Base-by-base conservation (phyloP, 2,329 filamentous ascomycete species). In the Albifimbria verrucaria region DNA sequence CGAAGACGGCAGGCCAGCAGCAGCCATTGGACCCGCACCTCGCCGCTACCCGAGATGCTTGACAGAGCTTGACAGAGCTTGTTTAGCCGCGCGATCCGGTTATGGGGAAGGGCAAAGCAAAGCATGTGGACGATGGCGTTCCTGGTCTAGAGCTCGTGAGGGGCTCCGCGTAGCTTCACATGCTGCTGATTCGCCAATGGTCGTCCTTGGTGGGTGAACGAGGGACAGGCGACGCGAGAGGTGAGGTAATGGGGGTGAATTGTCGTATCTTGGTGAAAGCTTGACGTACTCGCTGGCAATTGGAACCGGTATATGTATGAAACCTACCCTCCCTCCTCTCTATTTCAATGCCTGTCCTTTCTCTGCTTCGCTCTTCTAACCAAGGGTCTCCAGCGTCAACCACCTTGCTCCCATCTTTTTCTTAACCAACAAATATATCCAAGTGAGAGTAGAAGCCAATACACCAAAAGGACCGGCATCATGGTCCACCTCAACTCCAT, bases 401-500 rank as follows among this genome's bases (percentile, higher is more conserved):
- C 32, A 12, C 32, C 5, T 17, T 39, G 12, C 5, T 39, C 32
- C 5, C 18, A 6, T 39, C 18, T 39, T 12, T 12, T 39, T 12
- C 32, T 39, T 39, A n/a, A n/a, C n/a, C n/a, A n/a, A n/a, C n/a
- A n/a, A n/a, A n/a, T n/a, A n/a, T n/a, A n/a, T n/a, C n/a, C n/a
- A n/a, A n/a, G n/a, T n/a, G n/a, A n/a, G n/a, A n/a, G n/a, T n/a
- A n/a, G n/a, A n/a, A n/a, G n/a, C n/a, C n/a, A n/a, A n/a, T n/a
- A n/a, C n/a, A n/a, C n/a, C n/a, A n/a, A 10, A 36, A 36, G 10
- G 28, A 53, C 57, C 49, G 54, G 57, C 58, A 63, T 51, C 54
- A 83, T 83, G 80, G 77, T 81, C 39, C 80, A 82, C 58, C 74
- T 83, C 54, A 65, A 69, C 36, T 67, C 71, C 52, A 70, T 82